These are phyloP conservation scores for Termitomyces sp. DNA, from an alignment of 768 basidiomycete species.

Conservation along the genomic window DNA sequence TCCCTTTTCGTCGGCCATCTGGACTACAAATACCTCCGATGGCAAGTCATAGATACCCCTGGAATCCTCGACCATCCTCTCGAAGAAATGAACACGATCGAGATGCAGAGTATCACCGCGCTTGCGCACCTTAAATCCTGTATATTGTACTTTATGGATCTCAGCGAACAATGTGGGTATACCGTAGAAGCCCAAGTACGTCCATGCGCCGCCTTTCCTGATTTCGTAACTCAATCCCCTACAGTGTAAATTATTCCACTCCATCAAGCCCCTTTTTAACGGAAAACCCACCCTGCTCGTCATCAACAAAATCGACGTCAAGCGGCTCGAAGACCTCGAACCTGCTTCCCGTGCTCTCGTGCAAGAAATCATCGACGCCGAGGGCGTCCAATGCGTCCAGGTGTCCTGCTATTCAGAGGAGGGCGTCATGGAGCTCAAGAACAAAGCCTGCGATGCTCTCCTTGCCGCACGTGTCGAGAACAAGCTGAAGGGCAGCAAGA, in stretches of 20 bases:
- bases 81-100: constrained; percentile 99
- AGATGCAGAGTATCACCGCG: constrained; percentile 99
- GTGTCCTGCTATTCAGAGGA: constrained; percentile 96
- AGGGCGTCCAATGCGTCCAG: constrained; percentile 71
- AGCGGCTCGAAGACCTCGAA: constrained; percentile 77
- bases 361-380: constrained; percentile 76
- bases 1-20: constrained; percentile 97
- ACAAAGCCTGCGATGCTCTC: constrained; percentile 90
- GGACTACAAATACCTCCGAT: constrained; percentile 98
- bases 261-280: constrained; percentile 94
- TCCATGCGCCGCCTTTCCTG: background rate
- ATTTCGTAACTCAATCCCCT: background rate
- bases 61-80: constrained; percentile 97
- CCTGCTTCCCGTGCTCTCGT: constrained; percentile 74
- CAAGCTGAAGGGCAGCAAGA: constrained; percentile 91
- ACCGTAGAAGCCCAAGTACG: constrained; percentile 90
- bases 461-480: constrained; percentile 91
- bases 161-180: constrained; percentile 98
- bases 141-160: constrained; percentile 97
- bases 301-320: constrained; percentile 97
- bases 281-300: constrained; percentile 93
- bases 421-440: constrained; percentile 96
- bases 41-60: constrained; percentile 99
- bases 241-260: constrained; percentile 97
- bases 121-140: constrained; percentile 93